Evolutionary conservation across 1,284 basidiomycete species (phyloP), one percentile per base, ranked within the genome.

Genomic region (Trametes pubescens): DNA sequence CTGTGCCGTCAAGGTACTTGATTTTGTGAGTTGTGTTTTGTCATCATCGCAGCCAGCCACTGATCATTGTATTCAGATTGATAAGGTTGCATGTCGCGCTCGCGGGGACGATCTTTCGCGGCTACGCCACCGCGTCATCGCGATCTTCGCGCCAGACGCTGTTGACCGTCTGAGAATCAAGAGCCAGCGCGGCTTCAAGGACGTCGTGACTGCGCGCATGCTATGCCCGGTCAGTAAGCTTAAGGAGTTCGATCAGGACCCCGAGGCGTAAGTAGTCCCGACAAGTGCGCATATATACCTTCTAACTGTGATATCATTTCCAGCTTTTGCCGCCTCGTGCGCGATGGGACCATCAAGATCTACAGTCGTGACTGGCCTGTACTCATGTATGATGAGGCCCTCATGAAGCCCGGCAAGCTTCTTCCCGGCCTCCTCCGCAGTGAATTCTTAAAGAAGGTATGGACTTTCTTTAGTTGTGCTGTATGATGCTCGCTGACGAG

Each of bases 231-330:
- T n/a, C n/a, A n/a, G n/a, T n/a, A n/a, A n/a, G n/a, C n/a, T n/a
- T n/a, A n/a, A n/a, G 21, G 43, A 53, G 13, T 54, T 54, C 21
- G 59, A 61, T 14, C 2, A 34, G 7, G 52, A 61, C 21, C 59
- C 59, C 10, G 59, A 54, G 24, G 10, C 1, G 52, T 55, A n/a
- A n/a, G n/a, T n/a, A n/a, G n/a, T n/a, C n/a, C n/a, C n/a, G n/a
- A n/a, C n/a, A n/a, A n/a, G n/a, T n/a, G 29, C 29, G 8, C 29
- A 32, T 44, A 44, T 21, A 22, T 8, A 9, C 16, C 26, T 26
- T 5, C n/a, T 32, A 22, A n/a, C 37, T 35, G 22, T 37, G 13
- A 21, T 5, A 5, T 35, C 40, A 9, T 35, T 6, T 13, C 6
- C 40, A 43, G 43, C 8, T 44, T 21, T 21, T 21, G 43, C n/a